Base-by-base conservation (phyloP, 202 grass and related monocot species). In the Zizania palustris region DNA sequence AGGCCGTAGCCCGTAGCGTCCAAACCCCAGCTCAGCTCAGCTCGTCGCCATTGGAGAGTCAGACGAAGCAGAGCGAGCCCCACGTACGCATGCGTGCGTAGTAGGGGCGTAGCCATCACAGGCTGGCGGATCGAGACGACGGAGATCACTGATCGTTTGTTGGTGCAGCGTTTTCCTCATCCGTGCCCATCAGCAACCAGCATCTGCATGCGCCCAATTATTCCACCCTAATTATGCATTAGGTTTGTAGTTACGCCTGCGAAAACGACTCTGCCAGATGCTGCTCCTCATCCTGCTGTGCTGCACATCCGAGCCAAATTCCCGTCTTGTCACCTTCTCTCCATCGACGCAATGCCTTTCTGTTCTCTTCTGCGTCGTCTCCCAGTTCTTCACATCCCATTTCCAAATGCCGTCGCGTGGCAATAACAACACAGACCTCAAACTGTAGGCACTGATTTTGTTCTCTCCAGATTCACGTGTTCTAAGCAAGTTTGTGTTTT, bases 301-400 rank as follows among this genome's bases (percentile, higher is more conserved):
- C 60, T 74, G 6, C 63, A 49, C 43, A 22, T 38, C 45, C 55
- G 55, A 45, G 16, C 65, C 56, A 50, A 12, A 84, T 84, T 73
- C 65, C 63, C 57, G 11, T 21, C 69, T 60, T 51, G 80, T 62
- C 71, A 75, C 67, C 36, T 50, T 75, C 44, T 60, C 33, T 10
- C 53, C 22, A 4, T 20, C 11, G 49, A 37, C 8, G 7, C 16
- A 6, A 4, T 40, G 46, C 6, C 18, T 3, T 64, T 6, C 15
- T 21, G 19, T 19, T 15, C 5, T 4, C 8, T 5, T 15, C 19
- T 0, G 15, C 7, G 0, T 46, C 10, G 28, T 28, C 28, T 28
- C 28, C 28, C 16, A 48, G 11, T 55, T n/a, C 51, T 22, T 36
- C 4, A 44, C 51, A 12, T 46, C 36, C 53, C 21, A 35, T 50